Evolutionary conservation across 495 filamentous ascomycete genomes (phyloP), one percentile per base, ranked within the genome.

Genomic region (Astrothelium subdiscretum): DNA sequence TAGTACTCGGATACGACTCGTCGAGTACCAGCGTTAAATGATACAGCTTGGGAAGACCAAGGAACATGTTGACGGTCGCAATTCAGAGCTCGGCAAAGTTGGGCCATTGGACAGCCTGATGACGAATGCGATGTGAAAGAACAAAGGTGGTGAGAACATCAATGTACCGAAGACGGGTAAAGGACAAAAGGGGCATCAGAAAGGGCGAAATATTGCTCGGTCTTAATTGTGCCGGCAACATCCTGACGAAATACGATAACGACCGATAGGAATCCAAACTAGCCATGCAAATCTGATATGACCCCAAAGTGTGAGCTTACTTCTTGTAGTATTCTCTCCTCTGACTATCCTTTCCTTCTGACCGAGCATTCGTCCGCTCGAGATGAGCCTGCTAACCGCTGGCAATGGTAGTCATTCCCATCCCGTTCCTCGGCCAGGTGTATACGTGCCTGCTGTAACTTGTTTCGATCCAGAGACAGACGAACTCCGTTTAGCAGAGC

Each of bases 381-480:
- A 29, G 0, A 54, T 54, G 48, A 54, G 48, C 15, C 48, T 10
- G 12, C 24, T 29, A 54, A 26, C 3, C 48, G 8, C 24, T 8
- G 29, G 48, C 1, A 54, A 54, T 54, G 48, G 24, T 24, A 24
- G 2, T 11, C 59, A 61, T 20, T 52, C 59, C 29, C 26, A 61
- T 51, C 20, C 40, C 27, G 68, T 66, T 1, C 69, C 69, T 18
- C 6, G 35, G 6, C 44, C 69, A 1, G 69, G 69, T 31, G 59
- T 67, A 38, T 71, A 65, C 60, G 66, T 64, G 8, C 69, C 69
- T 10, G 69, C 69, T 20, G 61, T 71, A 18, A 71, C 69, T 18
- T 69, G 69, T 57, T 69, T 71, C 62, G 63, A 71, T 62, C 69
- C 59, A 6, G 62, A 61, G 18, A 70, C 61, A 15, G 69, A 71